Percentiles rank a stretch among this genome's conserved stretches.
These are phyloP conservation scores for Sanghuangporus sanghuang DNA, from an alignment of 1,284 basidiomycete genomes.

Conservation along the genomic window DNA sequence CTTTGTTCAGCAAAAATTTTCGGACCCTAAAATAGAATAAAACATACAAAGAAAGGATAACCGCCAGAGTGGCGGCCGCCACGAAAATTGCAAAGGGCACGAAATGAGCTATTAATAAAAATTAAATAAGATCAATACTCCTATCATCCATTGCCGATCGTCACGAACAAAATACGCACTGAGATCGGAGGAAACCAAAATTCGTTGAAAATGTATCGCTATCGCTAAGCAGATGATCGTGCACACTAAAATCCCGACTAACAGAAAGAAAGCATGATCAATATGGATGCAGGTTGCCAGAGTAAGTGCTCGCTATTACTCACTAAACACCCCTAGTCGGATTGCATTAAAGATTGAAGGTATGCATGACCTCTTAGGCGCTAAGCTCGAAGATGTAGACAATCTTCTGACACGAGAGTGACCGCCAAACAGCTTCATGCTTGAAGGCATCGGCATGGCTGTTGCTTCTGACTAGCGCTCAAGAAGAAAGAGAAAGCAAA, in stretches of 20 bases:
- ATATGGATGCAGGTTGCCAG: not conserved
- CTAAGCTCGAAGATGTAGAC: constrained; percentile 12
- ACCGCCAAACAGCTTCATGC: constrained; percentile 3
- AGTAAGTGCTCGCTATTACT: constrained; percentile 19
- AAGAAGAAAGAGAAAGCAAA: not conserved
- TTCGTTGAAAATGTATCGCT: constrained; percentile 66
- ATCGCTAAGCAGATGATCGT: constrained; percentile 70
- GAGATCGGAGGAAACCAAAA: constrained; percentile 68
- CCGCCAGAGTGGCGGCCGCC: constrained; percentile 58
- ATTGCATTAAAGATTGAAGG: constrained; percentile 59
- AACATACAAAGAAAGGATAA: constrained; percentile 61
- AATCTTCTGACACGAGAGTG: constrained; percentile 3
- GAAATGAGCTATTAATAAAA: constrained; percentile 57
- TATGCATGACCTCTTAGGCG: constrained; percentile 30
- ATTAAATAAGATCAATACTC: not conserved
- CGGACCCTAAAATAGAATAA: constrained; percentile 6
- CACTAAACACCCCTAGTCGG: constrained; percentile 52
- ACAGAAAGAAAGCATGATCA: not conserved
- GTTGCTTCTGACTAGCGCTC: not conserved
- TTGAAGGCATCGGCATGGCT: constrained; percentile 1
- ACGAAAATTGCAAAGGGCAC: constrained; percentile 80
- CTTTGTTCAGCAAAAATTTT: too few species aligned
- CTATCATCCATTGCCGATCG: not conserved
- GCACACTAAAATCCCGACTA: constrained; percentile 63
- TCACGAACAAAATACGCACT: constrained; percentile 42